Evolutionary conservation across 352 stramenopile species (phyloP).

Genomic region (Thraustochytrium sp.): DNA sequence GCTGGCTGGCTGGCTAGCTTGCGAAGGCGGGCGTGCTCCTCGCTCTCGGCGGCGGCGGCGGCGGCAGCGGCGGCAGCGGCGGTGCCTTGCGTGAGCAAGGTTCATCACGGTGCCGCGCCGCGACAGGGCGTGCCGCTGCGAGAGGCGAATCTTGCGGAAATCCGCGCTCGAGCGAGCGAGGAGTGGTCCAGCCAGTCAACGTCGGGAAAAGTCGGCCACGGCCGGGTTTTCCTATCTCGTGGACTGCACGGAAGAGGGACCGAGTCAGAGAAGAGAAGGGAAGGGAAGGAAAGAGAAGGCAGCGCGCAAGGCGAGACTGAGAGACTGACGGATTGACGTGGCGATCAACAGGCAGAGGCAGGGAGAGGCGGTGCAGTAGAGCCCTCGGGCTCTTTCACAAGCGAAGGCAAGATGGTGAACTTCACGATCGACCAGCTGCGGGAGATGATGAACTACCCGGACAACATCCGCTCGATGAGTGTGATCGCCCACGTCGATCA

Average conservation of each 20-base stretch:
- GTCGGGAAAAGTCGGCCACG: neutral
- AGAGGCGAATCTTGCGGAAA: neutral
- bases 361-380: neutral
- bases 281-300: neutral
- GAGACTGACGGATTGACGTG: neutral
- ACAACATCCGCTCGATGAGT: conserved; percentile 99
- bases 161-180: neutral
- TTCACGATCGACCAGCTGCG: conserved; percentile 99
- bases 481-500: conserved; percentile 99
- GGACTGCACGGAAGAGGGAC: neutral
- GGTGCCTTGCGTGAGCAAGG: too few relatives aligned
- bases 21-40: too few relatives aligned
- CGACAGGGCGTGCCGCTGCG: too few relatives aligned
- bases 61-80: too few relatives aligned
- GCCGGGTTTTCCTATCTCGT: neutral
- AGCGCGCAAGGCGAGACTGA: neutral
- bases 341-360: neutral
- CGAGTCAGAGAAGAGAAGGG: neutral
- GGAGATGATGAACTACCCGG: conserved; percentile 97
- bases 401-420: conserved; percentile 76
- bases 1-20: too few relatives aligned
- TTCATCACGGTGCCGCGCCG: too few relatives aligned
- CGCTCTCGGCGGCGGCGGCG: too few relatives aligned
- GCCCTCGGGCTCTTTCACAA: neutral
- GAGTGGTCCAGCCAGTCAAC: neutral